phyloP scores from a whole-genome alignment of 345 rosid species.

The Salix suchowensis region DNA sequence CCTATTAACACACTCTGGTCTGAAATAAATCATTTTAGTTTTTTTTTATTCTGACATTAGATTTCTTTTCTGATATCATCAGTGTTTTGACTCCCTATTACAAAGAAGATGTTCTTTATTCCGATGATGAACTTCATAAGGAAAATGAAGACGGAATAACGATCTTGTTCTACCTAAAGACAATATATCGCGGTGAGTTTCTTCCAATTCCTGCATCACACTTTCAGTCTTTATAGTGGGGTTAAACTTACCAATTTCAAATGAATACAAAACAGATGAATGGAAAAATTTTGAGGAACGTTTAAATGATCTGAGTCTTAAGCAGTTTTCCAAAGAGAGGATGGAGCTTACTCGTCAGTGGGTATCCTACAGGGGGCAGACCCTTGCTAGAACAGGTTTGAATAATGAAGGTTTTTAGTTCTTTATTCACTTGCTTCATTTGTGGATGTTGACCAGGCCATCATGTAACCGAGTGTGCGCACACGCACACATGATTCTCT shows the following conservation, averaged over 20 bases:
- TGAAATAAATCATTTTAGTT: background rate
- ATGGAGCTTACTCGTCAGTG: slow-evolving; percentile 57
- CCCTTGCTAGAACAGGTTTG: slow-evolving; percentile 90
- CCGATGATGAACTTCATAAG: slow-evolving; percentile 64
- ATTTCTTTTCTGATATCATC: slow-evolving; percentile 17
- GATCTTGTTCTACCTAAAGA: slow-evolving; percentile 72
- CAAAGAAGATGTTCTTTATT: slow-evolving; percentile 83
- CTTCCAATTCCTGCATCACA: background rate
- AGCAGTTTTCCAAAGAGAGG: slow-evolving; percentile 19
- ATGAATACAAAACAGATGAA: slow-evolving; percentile 56
- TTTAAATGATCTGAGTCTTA: slow-evolving; percentile 29
- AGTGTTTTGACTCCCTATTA: slow-evolving; percentile 94
- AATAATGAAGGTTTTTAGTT: background rate
- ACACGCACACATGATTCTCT: too few species aligned
- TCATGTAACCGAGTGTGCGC: background rate
- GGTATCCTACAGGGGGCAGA: slow-evolving; percentile 94
- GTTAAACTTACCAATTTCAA: slow-evolving; percentile 12
- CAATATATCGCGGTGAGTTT: slow-evolving; percentile 81
- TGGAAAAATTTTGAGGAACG: slow-evolving; percentile 76
- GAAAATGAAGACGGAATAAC: slow-evolving; percentile 96
- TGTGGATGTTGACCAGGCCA: slow-evolving; percentile 7
- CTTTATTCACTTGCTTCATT: background rate
- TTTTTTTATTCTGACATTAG: slow-evolving; percentile 1
- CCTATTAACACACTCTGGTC: background rate
- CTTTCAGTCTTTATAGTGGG: slow-evolving; percentile 4